These are phyloP conservation scores for Hypoxylon subgilvum DNA, from an alignment of 495 filamentous ascomycete genomes.

Conservation along the genomic window DNA sequence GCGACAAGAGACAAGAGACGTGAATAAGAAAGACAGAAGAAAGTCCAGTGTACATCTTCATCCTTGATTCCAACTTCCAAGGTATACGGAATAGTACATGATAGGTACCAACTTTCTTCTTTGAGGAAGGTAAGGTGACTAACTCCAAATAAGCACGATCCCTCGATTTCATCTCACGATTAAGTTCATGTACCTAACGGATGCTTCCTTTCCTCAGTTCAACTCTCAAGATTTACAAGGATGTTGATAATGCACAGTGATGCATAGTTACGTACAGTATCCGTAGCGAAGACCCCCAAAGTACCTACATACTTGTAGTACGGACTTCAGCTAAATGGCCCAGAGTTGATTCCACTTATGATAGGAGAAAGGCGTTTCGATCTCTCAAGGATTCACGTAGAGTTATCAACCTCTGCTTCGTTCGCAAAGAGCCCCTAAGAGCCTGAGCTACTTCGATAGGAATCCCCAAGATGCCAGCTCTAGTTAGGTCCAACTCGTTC, in stretches of 20 bases:
- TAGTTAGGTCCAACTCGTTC: constrained; percentile 52
- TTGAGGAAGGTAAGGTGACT: constrained; percentile 4
- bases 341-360: too few species aligned
- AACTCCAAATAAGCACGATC: neutral
- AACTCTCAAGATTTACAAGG: neutral
- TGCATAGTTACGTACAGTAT: too few species aligned
- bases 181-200: too few species aligned
- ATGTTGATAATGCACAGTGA: constrained; percentile 8
- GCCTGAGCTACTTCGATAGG: neutral
- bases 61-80: neutral
- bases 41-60: neutral
- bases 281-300: too few species aligned
- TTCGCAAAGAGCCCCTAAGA: neutral
- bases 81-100: too few species aligned
- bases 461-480: constrained; percentile 45
- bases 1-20: neutral
- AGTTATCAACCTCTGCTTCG: neutral
- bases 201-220: constrained; percentile 1
- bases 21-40: neutral
- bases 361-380: too few species aligned
- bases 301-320: too few species aligned
- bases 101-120: neutral
- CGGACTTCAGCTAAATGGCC: too few species aligned
- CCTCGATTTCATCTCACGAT: too few species aligned
- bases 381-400: neutral